Percentiles rank a stretch among this genome's conserved stretches.
These are phyloP conservation scores for Blastobotrys raffinosifermentans DNA, from an alignment of 1,139 yeast genomes.

Conservation along the genomic window DNA sequence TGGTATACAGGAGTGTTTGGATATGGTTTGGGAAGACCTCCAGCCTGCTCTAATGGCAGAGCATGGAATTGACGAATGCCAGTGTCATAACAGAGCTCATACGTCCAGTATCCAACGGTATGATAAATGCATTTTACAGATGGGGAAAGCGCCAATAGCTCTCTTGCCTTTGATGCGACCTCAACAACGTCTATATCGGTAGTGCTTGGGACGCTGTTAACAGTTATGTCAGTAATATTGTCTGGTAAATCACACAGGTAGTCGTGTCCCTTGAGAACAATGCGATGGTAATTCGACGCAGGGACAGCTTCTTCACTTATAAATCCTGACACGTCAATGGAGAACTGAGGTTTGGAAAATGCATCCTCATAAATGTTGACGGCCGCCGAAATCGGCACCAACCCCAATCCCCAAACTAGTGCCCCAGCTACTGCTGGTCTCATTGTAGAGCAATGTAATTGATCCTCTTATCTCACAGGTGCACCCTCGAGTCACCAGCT, in stretches of 20 bases:
- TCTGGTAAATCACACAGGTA: conserved; percentile 16
- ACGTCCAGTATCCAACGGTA: conserved; percentile 57
- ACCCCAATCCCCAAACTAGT: neutral
- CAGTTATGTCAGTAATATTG: conserved; percentile 4
- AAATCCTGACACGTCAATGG: conserved; percentile 1
- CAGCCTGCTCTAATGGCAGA: conserved; percentile 26
- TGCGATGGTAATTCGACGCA: conserved; percentile 9
- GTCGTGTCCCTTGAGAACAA: conserved; percentile 12
- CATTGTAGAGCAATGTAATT: too few species aligned
- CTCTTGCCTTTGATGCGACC: conserved; percentile 23
- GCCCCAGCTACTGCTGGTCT: too few species aligned
- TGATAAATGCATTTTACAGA: conserved; percentile 32
- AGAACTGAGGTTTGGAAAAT: conserved; percentile 17
- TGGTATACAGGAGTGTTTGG: conserved; percentile 39
- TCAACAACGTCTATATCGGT: conserved; percentile 6
- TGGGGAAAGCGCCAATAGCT: conserved; percentile 17
- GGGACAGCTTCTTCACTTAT: conserved; percentile 3
- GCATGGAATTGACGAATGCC: conserved; percentile 55
- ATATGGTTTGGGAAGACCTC: conserved; percentile 29
- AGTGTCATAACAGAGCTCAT: conserved; percentile 51
- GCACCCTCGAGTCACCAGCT: too few species aligned
- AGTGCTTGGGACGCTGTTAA: conserved; percentile 1
- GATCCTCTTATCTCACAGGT: too few species aligned
- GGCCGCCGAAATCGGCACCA: neutral
- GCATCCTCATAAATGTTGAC: conserved; percentile 18